These are phyloP conservation scores for Skeletonema potamos DNA, from an alignment of 108 stramenopile genomes.

Conservation along the genomic window DNA sequence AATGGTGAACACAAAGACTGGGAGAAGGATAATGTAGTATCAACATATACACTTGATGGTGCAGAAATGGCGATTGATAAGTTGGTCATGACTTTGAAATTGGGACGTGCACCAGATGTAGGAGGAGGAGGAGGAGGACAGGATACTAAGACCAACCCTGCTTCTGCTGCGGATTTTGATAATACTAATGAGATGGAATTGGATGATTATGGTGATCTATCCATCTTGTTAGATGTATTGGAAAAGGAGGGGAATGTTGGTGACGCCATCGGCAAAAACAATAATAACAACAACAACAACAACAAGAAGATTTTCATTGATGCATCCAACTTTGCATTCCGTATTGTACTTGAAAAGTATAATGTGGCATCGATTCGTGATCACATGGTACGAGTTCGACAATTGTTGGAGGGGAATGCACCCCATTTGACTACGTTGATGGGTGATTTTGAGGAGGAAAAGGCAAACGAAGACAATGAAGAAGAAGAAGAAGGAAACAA, in stretches of 20 bases:
- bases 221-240: slow-evolving; percentile 29
- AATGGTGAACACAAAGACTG: background rate
- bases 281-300: background rate
- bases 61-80: slow-evolving; percentile 65
- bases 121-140: slow-evolving; percentile 13
- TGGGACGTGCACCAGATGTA: slow-evolving; percentile 2
- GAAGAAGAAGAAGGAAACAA: background rate
- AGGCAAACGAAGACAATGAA: background rate
- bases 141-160: no score
- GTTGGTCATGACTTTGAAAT: slow-evolving; percentile 49
- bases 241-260: slow-evolving; percentile 6
- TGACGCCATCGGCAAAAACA: background rate
- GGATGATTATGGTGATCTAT: slow-evolving; percentile 81
- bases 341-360: slow-evolving; percentile 79
- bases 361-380: slow-evolving; percentile 64
- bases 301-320: slow-evolving; percentile 4
- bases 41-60: slow-evolving; percentile 58
- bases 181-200: slow-evolving; percentile 31
- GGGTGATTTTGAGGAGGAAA: slow-evolving; percentile 26
- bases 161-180: background rate
- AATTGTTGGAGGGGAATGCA: slow-evolving; percentile 74
- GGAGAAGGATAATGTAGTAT: slow-evolving; percentile 28
- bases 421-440: slow-evolving; percentile 48
- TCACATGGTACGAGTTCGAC: slow-evolving; percentile 60
- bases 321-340: slow-evolving; percentile 59